These are phyloP conservation scores for Lentinula sp. DNA, from an alignment of 768 basidiomycete species.

Conservation along the genomic window DNA sequence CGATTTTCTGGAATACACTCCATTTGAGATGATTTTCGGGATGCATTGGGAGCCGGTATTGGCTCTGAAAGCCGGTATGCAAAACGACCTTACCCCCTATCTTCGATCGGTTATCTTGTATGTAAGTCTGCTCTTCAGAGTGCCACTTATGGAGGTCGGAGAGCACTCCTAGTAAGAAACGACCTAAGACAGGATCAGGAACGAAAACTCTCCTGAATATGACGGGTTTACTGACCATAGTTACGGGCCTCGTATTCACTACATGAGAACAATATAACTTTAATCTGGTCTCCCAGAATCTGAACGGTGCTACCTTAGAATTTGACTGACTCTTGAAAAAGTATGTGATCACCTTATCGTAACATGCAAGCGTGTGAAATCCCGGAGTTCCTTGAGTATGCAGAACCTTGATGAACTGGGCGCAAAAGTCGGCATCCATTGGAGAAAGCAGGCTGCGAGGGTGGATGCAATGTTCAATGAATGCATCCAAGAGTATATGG, in stretches of 20 bases:
- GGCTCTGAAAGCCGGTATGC: constrained; percentile 67
- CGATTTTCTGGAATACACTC: constrained; percentile 60
- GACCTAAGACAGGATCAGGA: constrained; percentile 42
- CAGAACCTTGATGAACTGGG: constrained; percentile 83
- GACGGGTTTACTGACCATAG: constrained; percentile 50
- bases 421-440: constrained; percentile 93
- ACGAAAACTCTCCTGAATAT: neutral
- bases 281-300: constrained; percentile 82
- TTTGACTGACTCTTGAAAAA: neutral
- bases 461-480: constrained; percentile 89
- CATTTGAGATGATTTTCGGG: constrained; percentile 53
- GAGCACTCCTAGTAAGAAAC: constrained; percentile 79
- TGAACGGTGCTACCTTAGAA: constrained; percentile 22
- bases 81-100: constrained; percentile 51
- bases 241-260: constrained; percentile 96
- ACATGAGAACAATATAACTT: constrained; percentile 83
- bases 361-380: constrained; percentile 81
- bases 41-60: constrained; percentile 34
- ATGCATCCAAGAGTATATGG: constrained; percentile 20
- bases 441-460: constrained; percentile 92
- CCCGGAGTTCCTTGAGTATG: constrained; percentile 86
- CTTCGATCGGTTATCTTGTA: constrained; percentile 66
- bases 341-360: constrained; percentile 58
- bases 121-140: constrained; percentile 64
- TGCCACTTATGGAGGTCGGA: constrained; percentile 79